Conservation (phyloP, 352 stramenopile genomes). For the Globisporangium nagaii region DNA sequence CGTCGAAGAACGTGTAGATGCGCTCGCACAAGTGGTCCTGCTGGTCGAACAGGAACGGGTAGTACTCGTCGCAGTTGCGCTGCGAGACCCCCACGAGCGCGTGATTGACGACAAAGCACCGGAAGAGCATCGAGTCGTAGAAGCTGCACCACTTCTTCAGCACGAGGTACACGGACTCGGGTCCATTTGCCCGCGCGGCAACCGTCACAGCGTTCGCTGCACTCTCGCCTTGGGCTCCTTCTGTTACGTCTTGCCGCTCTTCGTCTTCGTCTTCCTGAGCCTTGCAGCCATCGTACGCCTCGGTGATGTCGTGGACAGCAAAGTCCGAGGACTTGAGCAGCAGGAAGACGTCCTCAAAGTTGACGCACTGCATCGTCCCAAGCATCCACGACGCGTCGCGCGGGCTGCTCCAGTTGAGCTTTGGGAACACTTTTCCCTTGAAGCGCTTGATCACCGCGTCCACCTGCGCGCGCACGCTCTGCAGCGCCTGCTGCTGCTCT, state of each 20-base stretch:
- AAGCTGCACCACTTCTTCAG: conserved; percentile 95
- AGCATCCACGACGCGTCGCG: conserved; percentile 93
- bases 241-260: background rate
- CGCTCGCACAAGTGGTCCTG: conserved; percentile 61
- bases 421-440: conserved; percentile 74
- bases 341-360: conserved; percentile 81
- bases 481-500: conserved; percentile 27
- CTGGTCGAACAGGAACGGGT: conserved; percentile 80
- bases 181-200: background rate
- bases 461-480: conserved; percentile 48
- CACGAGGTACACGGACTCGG: conserved; percentile 62
- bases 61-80: conserved; percentile 90
- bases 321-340: conserved; percentile 84
- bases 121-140: conserved; percentile 94
- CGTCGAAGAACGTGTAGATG: conserved; percentile 63
- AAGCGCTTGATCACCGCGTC: conserved; percentile 58
- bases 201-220: too few species aligned
- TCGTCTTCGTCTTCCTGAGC: conserved; percentile 8
- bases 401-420: conserved; percentile 94
- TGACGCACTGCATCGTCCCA: conserved; percentile 65
- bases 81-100: conserved; percentile 88
- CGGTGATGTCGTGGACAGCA: conserved; percentile 88
- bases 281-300: conserved; percentile 69
- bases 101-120: conserved; percentile 87
- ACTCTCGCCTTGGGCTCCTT: too few species aligned